Conservation (phyloP, 108 stramenopile genomes). For the Epithemia pelagica region DNA sequence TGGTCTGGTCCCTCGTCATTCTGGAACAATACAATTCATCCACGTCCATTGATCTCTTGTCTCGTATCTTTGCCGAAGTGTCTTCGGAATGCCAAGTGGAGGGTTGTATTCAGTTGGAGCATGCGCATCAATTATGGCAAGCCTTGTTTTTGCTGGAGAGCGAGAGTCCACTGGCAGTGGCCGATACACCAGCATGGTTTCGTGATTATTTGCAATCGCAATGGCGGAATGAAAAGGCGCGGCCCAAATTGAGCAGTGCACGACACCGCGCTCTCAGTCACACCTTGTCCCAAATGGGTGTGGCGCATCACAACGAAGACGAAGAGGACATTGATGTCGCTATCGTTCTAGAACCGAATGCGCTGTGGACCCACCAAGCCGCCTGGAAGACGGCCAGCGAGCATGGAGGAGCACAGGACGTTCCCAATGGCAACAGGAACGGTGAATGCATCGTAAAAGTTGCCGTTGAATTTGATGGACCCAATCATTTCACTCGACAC, state of each 20-base stretch:
- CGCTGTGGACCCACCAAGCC: conserved; percentile 55
- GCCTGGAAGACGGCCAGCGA: conserved; percentile 20
- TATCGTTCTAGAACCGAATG: conserved; percentile 63
- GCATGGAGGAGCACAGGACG: background rate
- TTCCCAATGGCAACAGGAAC: background rate
- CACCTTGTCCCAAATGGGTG: conserved; percentile 65
- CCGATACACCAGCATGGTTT: conserved; percentile 48
- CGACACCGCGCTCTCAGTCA: conserved; percentile 71
- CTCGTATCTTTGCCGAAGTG: conserved; percentile 45
- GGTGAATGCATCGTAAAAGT: conserved; percentile 26
- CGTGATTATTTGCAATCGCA: conserved; percentile 43
- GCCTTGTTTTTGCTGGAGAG: conserved; percentile 58
- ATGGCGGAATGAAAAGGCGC: conserved; percentile 70
- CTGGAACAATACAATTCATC: conserved; percentile 48
- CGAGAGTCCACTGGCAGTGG: conserved; percentile 57
- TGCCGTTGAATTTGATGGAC: conserved; percentile 88
- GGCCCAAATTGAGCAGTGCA: conserved; percentile 66
- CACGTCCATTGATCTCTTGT: conserved; percentile 37
- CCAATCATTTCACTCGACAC: conserved; percentile 70
- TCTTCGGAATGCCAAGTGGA: conserved; percentile 34
- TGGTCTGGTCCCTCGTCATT: conserved; percentile 75
- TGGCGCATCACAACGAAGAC: conserved; percentile 78
- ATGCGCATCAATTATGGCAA: conserved; percentile 88
- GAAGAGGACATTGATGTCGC: conserved; percentile 89
- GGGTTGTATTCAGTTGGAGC: conserved; percentile 62